These are phyloP conservation scores for Colletotrichum simmondsii DNA, from an alignment of 2,329 filamentous ascomycete genomes.

Conservation along the genomic window DNA sequence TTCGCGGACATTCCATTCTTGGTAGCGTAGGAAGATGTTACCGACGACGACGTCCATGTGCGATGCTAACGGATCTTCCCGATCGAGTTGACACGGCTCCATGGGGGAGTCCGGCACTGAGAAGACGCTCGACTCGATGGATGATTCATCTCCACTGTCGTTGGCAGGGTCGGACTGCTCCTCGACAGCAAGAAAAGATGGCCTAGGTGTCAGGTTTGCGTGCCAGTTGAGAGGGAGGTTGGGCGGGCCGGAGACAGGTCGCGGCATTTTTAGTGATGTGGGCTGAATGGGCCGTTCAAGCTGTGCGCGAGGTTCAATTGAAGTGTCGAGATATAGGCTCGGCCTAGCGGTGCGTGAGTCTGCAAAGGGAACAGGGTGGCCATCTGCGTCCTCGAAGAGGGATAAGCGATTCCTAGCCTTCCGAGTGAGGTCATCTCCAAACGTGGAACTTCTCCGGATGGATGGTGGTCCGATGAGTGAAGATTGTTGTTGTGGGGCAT, in stretches of 20 bases:
- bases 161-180: background rate
- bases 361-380: background rate
- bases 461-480: background rate
- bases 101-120: slow-evolving; percentile 11
- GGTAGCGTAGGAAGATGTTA: background rate
- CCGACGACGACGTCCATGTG: background rate
- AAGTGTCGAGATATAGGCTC: background rate
- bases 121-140: slow-evolving; percentile 19
- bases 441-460: background rate
- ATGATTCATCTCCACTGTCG: slow-evolving; percentile 19
- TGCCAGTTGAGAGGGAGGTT: background rate
- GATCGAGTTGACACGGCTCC: background rate
- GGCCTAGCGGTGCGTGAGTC: background rate
- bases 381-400: background rate
- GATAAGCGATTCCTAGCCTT: background rate
- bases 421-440: background rate
- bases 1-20: background rate
- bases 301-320: background rate
- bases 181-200: background rate
- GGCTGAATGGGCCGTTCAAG: background rate
- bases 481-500: background rate
- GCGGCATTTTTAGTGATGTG: background rate
- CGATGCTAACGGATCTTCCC: slow-evolving; percentile 7
- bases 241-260: background rate
- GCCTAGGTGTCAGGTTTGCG: background rate